Conservation (phyloP, 108 stramenopile species). For the Nitzschia sp. region DNA sequence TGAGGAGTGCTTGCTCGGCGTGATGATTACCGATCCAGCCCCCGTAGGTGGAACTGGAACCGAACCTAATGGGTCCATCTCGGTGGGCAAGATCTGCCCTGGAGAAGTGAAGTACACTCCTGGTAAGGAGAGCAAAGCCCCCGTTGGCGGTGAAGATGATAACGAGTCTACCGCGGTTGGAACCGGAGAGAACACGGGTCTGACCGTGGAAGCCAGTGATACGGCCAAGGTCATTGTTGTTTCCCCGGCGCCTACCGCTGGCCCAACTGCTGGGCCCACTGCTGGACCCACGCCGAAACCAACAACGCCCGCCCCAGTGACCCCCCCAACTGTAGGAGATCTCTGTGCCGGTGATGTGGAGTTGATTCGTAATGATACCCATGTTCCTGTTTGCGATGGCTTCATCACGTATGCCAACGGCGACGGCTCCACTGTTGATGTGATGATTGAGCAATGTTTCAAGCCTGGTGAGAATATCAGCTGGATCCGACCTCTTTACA, state of each 20-base stretch:
- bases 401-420: background rate
- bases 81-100: background rate
- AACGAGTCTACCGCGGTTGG: background rate
- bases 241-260: too few species aligned
- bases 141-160: background rate
- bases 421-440: background rate
- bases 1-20: background rate
- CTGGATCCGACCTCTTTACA: too few species aligned
- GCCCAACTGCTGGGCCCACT: background rate
- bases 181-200: background rate
- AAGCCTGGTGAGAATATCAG: background rate
- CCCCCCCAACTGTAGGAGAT: background rate
- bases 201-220: background rate
- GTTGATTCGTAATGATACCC: background rate
- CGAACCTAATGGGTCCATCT: background rate
- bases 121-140: background rate
- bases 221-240: too few species aligned
- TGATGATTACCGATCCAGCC: background rate
- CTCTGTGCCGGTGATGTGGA: background rate
- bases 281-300: background rate
- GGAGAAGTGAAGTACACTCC: background rate
- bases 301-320: background rate
- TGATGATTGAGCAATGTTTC: background rate
- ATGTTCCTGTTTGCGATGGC: background rate
- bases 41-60: background rate